Conservation (phyloP, 163 green algal genomes). For the Coccomyxa subellipsoidea region DNA sequence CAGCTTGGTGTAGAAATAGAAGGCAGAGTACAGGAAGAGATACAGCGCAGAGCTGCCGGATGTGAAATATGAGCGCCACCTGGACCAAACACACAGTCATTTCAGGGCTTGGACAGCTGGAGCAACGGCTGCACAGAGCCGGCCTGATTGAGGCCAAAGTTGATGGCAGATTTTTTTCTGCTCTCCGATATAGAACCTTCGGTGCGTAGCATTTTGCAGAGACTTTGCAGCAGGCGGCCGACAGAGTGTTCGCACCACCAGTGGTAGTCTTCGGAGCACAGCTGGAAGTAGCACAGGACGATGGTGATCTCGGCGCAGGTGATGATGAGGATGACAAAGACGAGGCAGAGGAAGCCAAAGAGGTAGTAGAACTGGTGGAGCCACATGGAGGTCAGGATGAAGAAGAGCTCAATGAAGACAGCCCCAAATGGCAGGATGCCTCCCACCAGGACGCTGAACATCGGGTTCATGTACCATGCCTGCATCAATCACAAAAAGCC, state of each 20-base stretch:
- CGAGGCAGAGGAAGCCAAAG: slow-evolving; percentile 97
- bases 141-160: no score
- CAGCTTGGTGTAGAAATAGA: slow-evolving; percentile 98
- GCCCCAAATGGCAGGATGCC: slow-evolving; percentile 95
- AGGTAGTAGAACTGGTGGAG: slow-evolving; percentile 98
- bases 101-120: no score
- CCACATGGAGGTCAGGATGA: slow-evolving; percentile 99
- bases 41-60: slow-evolving; percentile 89
- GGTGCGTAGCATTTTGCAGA: not conserved
- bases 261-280: slow-evolving; percentile 82
- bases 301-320: slow-evolving; percentile 98
- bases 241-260: slow-evolving; percentile 60
- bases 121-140: no score
- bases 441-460: slow-evolving; percentile 88
- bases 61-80: slow-evolving; percentile 93
- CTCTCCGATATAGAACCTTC: not conserved
- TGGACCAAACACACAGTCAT: slow-evolving; percentile 58
- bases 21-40: slow-evolving; percentile 95
- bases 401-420: slow-evolving; percentile 99
- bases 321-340: slow-evolving; percentile 94
- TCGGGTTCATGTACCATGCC: slow-evolving; percentile 90
- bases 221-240: not conserved
- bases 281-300: slow-evolving; percentile 98
- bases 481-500: not conserved
- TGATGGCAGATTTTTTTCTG: no score